Percentiles rank a stretch among this genome's conserved stretches.
Conservation (phyloP, 805 yeast genomes). For the Diddensiella caesifluorescens region DNA sequence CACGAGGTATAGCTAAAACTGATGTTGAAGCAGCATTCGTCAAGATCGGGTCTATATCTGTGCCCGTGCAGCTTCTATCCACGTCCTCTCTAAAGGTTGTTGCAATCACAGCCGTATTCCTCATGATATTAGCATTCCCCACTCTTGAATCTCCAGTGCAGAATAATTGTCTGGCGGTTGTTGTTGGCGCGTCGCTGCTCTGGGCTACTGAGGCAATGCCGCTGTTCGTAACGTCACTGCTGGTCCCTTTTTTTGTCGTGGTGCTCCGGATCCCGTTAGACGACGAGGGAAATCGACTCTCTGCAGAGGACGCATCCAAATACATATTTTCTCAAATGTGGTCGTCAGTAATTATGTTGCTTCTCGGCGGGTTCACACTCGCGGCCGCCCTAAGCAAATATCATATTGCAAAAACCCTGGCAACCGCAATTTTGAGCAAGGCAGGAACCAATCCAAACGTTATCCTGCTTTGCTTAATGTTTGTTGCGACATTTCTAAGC, state of each 20-base stretch:
- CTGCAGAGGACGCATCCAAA: conserved; percentile 65
- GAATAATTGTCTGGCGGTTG: conserved; percentile 78
- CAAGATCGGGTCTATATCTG: conserved; percentile 10
- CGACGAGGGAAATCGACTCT: conserved; percentile 46
- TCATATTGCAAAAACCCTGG: conserved; percentile 78
- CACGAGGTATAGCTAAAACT: conserved; percentile 26
- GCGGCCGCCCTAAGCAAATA: conserved; percentile 94
- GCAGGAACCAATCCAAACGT: conserved; percentile 84
- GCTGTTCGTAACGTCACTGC: conserved; percentile 77
- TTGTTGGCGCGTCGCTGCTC: conserved; percentile 72
- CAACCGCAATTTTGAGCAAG: conserved; percentile 71
- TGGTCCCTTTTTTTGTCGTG: conserved; percentile 79
- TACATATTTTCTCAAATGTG: conserved; percentile 86
- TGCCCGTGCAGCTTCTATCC: conserved; percentile 37
- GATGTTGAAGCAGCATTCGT: conserved; percentile 5
- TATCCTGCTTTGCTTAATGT: conserved; percentile 75
- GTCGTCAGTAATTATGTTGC: conserved; percentile 86
- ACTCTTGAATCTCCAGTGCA: conserved; percentile 51
- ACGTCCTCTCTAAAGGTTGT: conserved; percentile 41
- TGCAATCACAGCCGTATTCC: conserved; percentile 45
- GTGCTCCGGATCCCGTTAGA: conserved; percentile 61
- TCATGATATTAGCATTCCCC: conserved; percentile 40
- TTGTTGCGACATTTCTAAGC: conserved; percentile 75
- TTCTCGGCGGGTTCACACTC: conserved; percentile 88
- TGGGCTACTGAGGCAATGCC: conserved; percentile 98